phyloP scores from a whole-genome alignment of 1,284 basidiomycete species.

The Trametes pubescens region DNA sequence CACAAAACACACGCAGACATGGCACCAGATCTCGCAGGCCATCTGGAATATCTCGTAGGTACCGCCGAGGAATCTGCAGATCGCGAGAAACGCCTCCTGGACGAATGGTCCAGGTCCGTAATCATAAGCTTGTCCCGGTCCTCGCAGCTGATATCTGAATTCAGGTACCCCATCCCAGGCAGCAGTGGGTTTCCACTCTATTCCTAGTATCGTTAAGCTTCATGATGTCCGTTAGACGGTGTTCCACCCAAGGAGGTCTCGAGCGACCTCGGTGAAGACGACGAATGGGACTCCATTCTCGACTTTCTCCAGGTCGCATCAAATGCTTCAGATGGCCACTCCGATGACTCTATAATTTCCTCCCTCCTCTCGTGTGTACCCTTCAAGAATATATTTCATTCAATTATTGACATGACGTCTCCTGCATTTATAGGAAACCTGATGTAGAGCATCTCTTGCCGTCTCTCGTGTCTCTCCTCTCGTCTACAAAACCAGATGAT shows the following conservation, averaged over 20 bases:
- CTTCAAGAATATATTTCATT: constrained; percentile 22
- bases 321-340: constrained; percentile 10
- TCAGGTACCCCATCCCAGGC: constrained; percentile 21
- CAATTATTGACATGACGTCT: constrained; percentile 11
- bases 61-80: constrained; percentile 41
- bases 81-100: constrained; percentile 43
- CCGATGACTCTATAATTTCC: constrained; percentile 31
- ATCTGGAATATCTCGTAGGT: constrained; percentile 43
- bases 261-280: constrained; percentile 28
- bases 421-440: constrained; percentile 41
- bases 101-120: constrained; percentile 48
- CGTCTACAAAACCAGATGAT: constrained; percentile 58
- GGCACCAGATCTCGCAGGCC: constrained; percentile 28
- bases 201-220: background rate
- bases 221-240: constrained; percentile 12
- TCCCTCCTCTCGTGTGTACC: constrained; percentile 46
- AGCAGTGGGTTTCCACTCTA: constrained; percentile 18
- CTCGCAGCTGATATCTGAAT: constrained; percentile 3
- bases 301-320: constrained; percentile 28
- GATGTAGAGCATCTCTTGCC: constrained; percentile 42
- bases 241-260: constrained; percentile 10
- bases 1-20: background rate
- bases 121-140: background rate
- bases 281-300: constrained; percentile 39
- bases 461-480: constrained; percentile 43